A percentile compares a stretch with the other conserved stretches of the same genome.
Evolutionary conservation across 345 rosid genomes (phyloP).

Genomic region (Moringa oleifera): DNA sequence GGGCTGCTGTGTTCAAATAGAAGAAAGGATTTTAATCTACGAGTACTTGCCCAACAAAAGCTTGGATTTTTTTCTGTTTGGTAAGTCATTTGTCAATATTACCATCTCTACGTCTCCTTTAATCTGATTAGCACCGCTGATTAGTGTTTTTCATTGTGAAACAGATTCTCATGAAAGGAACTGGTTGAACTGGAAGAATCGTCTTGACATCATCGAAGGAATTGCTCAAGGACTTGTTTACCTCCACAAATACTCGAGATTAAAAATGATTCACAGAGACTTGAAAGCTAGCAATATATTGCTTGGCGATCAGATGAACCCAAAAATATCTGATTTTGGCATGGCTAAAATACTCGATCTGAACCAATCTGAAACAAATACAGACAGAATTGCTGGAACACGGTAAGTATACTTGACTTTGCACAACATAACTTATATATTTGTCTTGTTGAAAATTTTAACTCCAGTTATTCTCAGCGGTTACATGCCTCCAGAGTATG

Average conservation of each 20-base stretch:
- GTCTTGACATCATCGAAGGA: slow-evolving; percentile 39
- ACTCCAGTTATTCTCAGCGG: slow-evolving; percentile 14
- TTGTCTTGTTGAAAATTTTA: too few species aligned
- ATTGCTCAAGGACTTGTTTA: slow-evolving; percentile 46
- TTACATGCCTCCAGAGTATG: slow-evolving; percentile 45
- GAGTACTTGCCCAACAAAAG: slow-evolving; percentile 28
- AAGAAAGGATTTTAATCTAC: slow-evolving; percentile 23
- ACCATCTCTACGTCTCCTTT: too few species aligned
- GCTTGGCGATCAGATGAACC: slow-evolving; percentile 46
- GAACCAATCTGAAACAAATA: slow-evolving; percentile 29
- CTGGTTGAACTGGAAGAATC: slow-evolving; percentile 38
- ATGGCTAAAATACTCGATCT: slow-evolving; percentile 39
- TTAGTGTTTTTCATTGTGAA: too few species aligned
- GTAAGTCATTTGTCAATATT: slow-evolving; percentile 1
- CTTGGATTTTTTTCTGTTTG: slow-evolving; percentile 26
- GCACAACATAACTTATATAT: too few species aligned
- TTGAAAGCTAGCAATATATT: slow-evolving; percentile 55
- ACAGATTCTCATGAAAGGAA: too few species aligned
- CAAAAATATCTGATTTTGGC: slow-evolving; percentile 72
- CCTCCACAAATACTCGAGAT: slow-evolving; percentile 43
- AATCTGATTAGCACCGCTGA: too few species aligned
- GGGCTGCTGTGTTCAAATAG: slow-evolving; percentile 20
- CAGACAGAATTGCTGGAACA: slow-evolving; percentile 50
- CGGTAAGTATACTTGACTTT: slow-evolving; percentile 8
- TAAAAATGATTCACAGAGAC: slow-evolving; percentile 61